Evolutionary conservation across 495 filamentous ascomycete genomes (phyloP), one percentile per base, ranked within the genome.

Genomic region (Aspergillus wentii): DNA sequence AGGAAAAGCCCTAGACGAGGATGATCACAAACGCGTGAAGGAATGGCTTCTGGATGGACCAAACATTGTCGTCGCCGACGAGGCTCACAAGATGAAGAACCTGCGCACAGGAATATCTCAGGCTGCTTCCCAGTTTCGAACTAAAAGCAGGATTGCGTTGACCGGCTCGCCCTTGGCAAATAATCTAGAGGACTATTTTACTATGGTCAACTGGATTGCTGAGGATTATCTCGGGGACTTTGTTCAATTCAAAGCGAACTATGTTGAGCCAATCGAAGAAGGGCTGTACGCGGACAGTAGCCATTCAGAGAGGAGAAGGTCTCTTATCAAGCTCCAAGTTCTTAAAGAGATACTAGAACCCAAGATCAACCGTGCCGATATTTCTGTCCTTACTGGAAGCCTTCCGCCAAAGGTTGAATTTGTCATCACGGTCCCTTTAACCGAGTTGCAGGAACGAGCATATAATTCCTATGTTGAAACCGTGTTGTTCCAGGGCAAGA

Each of bases 91-190:
- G 17, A 57, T 95, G 41, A 95, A 92, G 53, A 87, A 86, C 41
- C 56, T 58, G 0, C 50, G 43, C 0, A 56, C 79, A 0, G 51
- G 60, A n/a, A 58, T 88, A 13, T 57, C 78, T 15, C 40, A 58
- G 30, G 71, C 74, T 15, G 64, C 79, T 4, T 59, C 59, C 8
- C 56, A 64, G 8, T 80, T 96, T 44, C 68, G 54, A 33, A 82
- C 89, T 0, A 76, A 60, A 38, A 82, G 74, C 42, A 82, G 90
- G 8, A 86, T 97, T 51, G 91, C 88, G 2, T 62, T 95, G 43
- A 94, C 91, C 1, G 90, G 90, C 0, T 90, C 89, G 0, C 90
- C 90, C 7, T 56, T 97, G 13, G 79, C 83, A 1, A 97, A 94
- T 50, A 83, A 85, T 23, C 73, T 95, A 2, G 56, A 68, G 27